Evolutionary conservation across 495 filamentous ascomycete genomes (phyloP).

Genomic region (Hyaloscypha finlandica): DNA sequence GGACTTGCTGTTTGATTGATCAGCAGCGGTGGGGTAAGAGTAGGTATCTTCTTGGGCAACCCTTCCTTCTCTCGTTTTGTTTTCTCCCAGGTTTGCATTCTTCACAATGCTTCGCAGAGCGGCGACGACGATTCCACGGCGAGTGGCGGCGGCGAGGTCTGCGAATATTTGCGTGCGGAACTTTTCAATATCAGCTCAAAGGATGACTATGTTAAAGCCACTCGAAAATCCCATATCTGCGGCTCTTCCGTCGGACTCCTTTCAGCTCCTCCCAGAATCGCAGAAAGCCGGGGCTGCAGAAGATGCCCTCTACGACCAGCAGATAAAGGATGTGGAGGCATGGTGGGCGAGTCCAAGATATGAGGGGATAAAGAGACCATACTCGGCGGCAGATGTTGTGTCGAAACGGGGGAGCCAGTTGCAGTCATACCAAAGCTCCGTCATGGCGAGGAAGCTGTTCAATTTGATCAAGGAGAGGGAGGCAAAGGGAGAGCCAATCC

Average conservation of each 20-base stretch:
- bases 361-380: slow-evolving; percentile 87
- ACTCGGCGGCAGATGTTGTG: slow-evolving; percentile 86
- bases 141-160: slow-evolving; percentile 32
- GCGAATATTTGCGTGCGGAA: slow-evolving; percentile 10
- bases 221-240: slow-evolving; percentile 51
- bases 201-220: slow-evolving; percentile 34
- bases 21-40: slow-evolving; percentile 2
- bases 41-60: slow-evolving; percentile 4
- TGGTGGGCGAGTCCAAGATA: slow-evolving; percentile 89
- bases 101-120: slow-evolving; percentile 41
- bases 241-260: slow-evolving; percentile 65
- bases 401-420: slow-evolving; percentile 85
- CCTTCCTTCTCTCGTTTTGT: slow-evolving; percentile 17
- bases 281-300: slow-evolving; percentile 77
- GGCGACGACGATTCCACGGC: slow-evolving; percentile 36
- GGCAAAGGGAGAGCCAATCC: slow-evolving; percentile 75
- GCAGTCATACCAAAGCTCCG: slow-evolving; percentile 84
- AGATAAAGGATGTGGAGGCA: slow-evolving; percentile 77
- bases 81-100: slow-evolving; percentile 17
- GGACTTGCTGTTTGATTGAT: slow-evolving; percentile 3
- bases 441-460: slow-evolving; percentile 94
- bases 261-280: slow-evolving; percentile 73
- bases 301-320: slow-evolving; percentile 75
- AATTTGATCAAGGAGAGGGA: slow-evolving; percentile 77
- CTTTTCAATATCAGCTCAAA: slow-evolving; percentile 33